Base-by-base conservation (phyloP, 2,329 filamentous ascomycete species). In the Magnaporthiopsis incrustans region DNA sequence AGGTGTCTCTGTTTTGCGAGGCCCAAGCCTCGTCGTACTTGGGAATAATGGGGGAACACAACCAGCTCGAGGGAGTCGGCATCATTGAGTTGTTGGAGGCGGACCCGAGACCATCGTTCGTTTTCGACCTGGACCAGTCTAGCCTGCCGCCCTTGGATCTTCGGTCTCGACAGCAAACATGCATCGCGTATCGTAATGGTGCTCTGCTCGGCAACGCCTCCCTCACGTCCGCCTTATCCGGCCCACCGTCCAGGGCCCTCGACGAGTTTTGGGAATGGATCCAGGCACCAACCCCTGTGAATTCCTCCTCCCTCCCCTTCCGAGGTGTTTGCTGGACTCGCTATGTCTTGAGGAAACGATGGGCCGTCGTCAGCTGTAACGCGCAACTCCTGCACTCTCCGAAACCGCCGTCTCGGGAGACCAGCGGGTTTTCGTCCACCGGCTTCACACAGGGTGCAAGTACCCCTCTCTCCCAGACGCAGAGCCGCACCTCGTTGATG, bases 41-140 rank as follows among this genome's bases (percentile, higher is more conserved):
- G 18, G 44, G 44, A 53, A 53, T 22, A 25, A 53, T 53, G 44
- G 44, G 44, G 44, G 44, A 53, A 53, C 44, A 53, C 18, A 25
- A n/a, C 44, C 44, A 53, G 44, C 44, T 62, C 50, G 38, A 26
- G n/a, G 32, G 30, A 30, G 22, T 73, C 65, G 71, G 71, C 69
- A 69, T 77, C 65, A 67, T 76, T 69, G 75, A 77, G 65, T 68
- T 79, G 56, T 72, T 79, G 66, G 72, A 77, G 63, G 71, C 69
- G 64, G 77, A 79, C 65, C 72, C 74, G 32, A 71, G 77, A 30
- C 76, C 77, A 10, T 71, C 76, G 15, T 73, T 76, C 56, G 70
- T 75, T 60, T 67, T 74, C 30, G 67, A 68, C 50, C 63, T 67
- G 25, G 57, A 30, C 33, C 22, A 32, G 25, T 58, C 18, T 26